Evolutionary conservation across 192 early-diverging fungal genomes (phyloP).

Genomic region (Backusella mclennaniae): DNA sequence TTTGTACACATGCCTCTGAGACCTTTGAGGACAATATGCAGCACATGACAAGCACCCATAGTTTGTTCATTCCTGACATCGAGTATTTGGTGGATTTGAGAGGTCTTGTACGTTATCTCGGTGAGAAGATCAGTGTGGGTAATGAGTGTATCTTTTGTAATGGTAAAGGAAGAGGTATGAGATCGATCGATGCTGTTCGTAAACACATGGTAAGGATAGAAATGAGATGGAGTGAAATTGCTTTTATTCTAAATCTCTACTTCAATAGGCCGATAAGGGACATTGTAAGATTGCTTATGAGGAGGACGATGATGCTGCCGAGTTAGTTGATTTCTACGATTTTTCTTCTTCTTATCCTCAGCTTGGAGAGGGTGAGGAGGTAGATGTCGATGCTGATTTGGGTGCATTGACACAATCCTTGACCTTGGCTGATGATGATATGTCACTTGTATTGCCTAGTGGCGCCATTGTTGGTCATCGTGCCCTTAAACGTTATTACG

Average conservation of each 20-base stretch:
- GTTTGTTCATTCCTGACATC: constrained; percentile 96
- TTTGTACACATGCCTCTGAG: constrained; percentile 72
- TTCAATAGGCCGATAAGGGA: constrained; percentile 74
- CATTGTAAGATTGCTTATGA: constrained; percentile 98
- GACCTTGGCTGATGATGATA: constrained; percentile 74
- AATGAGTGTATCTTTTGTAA: constrained; percentile 97
- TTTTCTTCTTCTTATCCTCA: constrained; percentile 85
- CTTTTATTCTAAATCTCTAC: neutral
- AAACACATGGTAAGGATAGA: constrained; percentile 75
- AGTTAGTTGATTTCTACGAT: constrained; percentile 95
- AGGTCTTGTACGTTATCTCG: constrained; percentile 89
- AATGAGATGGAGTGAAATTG: neutral
- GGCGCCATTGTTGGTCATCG: constrained; percentile 84
- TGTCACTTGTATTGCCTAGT: constrained; percentile 84
- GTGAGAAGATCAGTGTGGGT: constrained; percentile 92
- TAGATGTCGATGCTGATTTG: constrained; percentile 44
- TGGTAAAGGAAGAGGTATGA: constrained; percentile 80
- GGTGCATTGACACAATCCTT: constrained; percentile 34
- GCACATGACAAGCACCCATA: constrained; percentile 91
- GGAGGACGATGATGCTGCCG: constrained; percentile 84
- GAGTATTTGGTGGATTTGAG: constrained; percentile 88
- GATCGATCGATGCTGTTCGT: constrained; percentile 89
- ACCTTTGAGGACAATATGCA: constrained; percentile 75
- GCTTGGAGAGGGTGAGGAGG: constrained; percentile 39
- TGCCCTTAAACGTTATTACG: constrained; percentile 78